phyloP scores from a whole-genome alignment of 2,329 filamentous ascomycete genomes.

The Colletotrichum tofieldiae region DNA sequence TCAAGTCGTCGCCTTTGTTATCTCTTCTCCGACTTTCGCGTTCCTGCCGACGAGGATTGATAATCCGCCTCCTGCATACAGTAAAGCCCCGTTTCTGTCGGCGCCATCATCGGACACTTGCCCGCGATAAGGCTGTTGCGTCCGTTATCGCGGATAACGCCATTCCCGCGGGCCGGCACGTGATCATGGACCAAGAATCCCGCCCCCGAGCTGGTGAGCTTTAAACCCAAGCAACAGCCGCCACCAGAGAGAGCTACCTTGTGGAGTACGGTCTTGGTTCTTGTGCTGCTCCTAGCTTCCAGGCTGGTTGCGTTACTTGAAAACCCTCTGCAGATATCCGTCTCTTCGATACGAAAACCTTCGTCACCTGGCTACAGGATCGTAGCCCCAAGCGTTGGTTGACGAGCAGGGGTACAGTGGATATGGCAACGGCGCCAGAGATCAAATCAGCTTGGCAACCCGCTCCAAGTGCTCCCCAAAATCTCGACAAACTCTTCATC shows the following conservation, averaged over 20 bases:
- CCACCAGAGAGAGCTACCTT: neutral
- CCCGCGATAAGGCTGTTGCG: conserved; percentile 29
- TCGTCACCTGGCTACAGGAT: neutral
- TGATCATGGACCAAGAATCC: neutral
- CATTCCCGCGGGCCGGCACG: conserved; percentile 22
- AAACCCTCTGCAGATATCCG: neutral
- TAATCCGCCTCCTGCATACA: conserved; percentile 30
- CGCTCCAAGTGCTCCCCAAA: conserved; percentile 16
- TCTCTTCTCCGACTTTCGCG: conserved; percentile 12
- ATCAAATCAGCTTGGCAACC: conserved; percentile 18
- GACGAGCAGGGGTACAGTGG: conserved; percentile 9
- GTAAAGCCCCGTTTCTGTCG: conserved; percentile 29
- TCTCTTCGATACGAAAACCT: neutral
- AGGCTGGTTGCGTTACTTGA: neutral
- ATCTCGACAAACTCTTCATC: conserved; percentile 16
- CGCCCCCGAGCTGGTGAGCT: neutral
- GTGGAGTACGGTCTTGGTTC: no score
- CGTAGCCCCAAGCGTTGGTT: neutral
- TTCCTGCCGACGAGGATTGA: conserved; percentile 1
- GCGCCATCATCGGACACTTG: conserved; percentile 33
- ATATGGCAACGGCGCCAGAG: conserved; percentile 20
- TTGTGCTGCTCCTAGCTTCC: neutral
- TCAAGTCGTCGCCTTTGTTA: conserved; percentile 1
- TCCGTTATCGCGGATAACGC: conserved; percentile 27
- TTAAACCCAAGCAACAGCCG: neutral